Conservation (phyloP, 2,329 filamentous ascomycete genomes). For the Botrytis squamosa region DNA sequence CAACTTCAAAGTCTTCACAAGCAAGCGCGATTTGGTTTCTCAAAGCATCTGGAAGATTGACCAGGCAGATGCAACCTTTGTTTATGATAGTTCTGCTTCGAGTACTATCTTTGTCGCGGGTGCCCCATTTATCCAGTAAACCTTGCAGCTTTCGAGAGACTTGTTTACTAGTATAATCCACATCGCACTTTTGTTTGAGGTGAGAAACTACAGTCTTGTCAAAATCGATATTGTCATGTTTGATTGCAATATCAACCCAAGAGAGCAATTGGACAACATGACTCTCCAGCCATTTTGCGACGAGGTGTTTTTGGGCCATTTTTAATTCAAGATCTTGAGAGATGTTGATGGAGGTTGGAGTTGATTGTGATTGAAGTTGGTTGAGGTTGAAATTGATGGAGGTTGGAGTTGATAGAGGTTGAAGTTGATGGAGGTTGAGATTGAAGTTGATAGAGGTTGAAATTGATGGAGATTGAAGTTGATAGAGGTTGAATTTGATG, state of each 20-base stretch:
- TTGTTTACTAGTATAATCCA: neutral
- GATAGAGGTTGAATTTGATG: neutral
- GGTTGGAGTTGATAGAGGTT: too few relatives aligned
- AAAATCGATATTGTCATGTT: neutral
- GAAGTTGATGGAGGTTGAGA: neutral
- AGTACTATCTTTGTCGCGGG: neutral
- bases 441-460: neutral
- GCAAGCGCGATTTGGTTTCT: neutral
- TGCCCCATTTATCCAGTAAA: neutral
- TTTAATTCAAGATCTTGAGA: neutral
- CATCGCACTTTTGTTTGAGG: neutral
- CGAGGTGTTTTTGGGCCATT: neutral
- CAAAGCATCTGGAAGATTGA: neutral
- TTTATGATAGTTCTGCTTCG: neutral
- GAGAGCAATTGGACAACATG: neutral
- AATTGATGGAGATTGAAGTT: neutral
- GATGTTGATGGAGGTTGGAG: neutral
- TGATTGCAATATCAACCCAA: conserved; percentile 1
- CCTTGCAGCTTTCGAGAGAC: neutral
- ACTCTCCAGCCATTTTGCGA: neutral
- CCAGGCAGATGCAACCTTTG: neutral
- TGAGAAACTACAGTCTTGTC: conserved; percentile 3
- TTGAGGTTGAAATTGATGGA: too few relatives aligned
- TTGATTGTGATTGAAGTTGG: too few relatives aligned
- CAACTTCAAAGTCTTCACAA: neutral